Evolutionary conservation across 495 filamentous ascomycete species (phyloP), one percentile per base, ranked within the genome.

Genomic region (Talaromyces adpressus): DNA sequence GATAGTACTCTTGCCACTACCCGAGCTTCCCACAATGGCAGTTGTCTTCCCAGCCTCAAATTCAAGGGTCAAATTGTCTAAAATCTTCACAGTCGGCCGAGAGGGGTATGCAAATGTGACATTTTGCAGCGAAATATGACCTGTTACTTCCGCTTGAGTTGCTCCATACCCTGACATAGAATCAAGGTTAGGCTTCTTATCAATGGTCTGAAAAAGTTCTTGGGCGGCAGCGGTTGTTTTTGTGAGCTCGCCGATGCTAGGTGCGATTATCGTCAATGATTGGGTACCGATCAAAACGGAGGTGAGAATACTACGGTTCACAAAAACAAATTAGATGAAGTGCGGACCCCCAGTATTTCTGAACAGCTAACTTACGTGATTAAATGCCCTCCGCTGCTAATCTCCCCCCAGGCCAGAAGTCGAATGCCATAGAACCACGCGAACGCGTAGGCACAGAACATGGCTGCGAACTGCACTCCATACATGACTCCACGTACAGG

Each of bases 21-120:
- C 82, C 7, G 78, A 81, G 16, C 77, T 70, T 11, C 83, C 83
- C 6, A 86, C 83, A 1, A 86, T 66, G 0, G 79, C 83, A 16
- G 76, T 72, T 36, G 77, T 81, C 51, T 81, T 74, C 3, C 73
- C 73, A 1, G 72, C 64, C 11, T 68, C 67, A 56, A 84, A 72
- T 2, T 39, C 68, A 12, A 81, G 63, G 47, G 61, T 75, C n/a
- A 81, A 59, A 8, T 71, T 63, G 3, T 65, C 60, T 8, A 85
- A 68, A 12, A 82, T 72, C 23, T 62, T 63, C 3, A 70, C 60
- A 6, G 73, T 66, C 0, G 71, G 73, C 1, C 81, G 70, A 9
- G 80, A 67, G 2, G 76, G 73, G 63, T 85, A 85, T 84, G 79
- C 79, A 65, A 59, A 59, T 85, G 87, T 78, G 20, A 90, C 75